Conservation (phyloP, 805 yeast genomes). For the Metschnikowia peoriensis region DNA sequence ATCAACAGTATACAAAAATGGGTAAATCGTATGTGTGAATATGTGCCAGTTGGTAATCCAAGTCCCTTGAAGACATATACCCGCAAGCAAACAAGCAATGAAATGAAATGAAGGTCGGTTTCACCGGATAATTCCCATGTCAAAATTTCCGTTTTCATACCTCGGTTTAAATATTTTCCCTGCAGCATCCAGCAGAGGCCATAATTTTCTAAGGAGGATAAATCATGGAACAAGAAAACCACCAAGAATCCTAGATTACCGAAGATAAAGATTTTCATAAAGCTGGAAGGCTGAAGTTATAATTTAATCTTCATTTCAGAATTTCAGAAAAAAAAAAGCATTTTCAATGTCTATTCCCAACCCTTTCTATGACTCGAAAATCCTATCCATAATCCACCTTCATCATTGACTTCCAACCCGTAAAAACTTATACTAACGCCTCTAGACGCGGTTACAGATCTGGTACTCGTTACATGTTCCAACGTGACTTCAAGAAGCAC, state of each 20-base stretch:
- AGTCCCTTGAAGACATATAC: neutral
- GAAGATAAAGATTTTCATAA: too few species aligned
- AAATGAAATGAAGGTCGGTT: neutral
- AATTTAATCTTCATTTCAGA: too few species aligned
- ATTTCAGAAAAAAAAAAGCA: too few species aligned
- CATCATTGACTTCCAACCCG: neutral
- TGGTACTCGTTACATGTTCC: slow-evolving; percentile 99
- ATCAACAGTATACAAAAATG: slow-evolving; percentile 24
- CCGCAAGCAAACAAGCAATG: neutral
- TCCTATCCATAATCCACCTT: neutral
- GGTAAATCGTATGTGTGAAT: slow-evolving; percentile 30
- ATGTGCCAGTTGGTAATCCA: neutral
- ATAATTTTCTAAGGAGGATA: neutral
- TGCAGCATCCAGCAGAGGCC: neutral
- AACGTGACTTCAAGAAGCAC: slow-evolving; percentile 98
- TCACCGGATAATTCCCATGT: neutral
- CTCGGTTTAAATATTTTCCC: neutral
- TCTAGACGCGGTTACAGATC: slow-evolving; percentile 96
- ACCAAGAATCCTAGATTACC: too few species aligned
- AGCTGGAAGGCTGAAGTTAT: too few species aligned
- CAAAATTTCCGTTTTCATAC: neutral
- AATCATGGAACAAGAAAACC: too few species aligned
- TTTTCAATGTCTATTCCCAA: too few species aligned
- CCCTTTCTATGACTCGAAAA: too few species aligned
- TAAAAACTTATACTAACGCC: slow-evolving; percentile 23